Base-by-base conservation (phyloP, 2,329 filamentous ascomycete genomes). In the Scedosporium minutisporum region DNA sequence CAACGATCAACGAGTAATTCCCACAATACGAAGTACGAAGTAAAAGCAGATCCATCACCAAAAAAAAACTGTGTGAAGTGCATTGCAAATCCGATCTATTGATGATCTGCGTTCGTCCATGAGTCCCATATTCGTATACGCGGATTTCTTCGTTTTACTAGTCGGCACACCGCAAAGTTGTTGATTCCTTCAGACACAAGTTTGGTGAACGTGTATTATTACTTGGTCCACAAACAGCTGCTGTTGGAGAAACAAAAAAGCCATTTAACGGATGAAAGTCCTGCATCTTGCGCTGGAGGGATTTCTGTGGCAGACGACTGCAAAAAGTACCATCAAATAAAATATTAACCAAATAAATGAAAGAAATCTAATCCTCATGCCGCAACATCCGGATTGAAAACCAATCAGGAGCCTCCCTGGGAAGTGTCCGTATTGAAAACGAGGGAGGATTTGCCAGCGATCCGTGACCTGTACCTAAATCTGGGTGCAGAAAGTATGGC, bases 321-420 rank as follows among this genome's bases (percentile, higher is more conserved):
- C 59, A 61, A 61, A 60, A 61, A 61, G 59, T 61, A 61, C 59
- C 59, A 55, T 61, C 16, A 21, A 38, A 61, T 58, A 58, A 21
- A 14, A 21, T 14, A 58, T 33, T 46, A 29, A 44, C 23, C 59
- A 18, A 55, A 23, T 48, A 55, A 55, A 55, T 55, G 51, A 55
- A 55, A 23, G 51, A 55, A 55, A 55, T 55, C 23, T 23, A 21
- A 21, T 53, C 44, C 12, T 21, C 58, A 27, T 61, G 59, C 59
- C 59, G 59, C 44, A 51, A 61, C 59, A 61, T 55, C 59, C 59
- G 59, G 59, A 5, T 4, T 18, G 7, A 18, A 16, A 21, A 18
- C 59, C 59, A 61, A 61, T 61, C 16, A 53, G 10, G 6, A 12
- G 33, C 4, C n/a, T 23, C 44, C 14, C n/a, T 33, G 16, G 23